Conservation (phyloP, 495 filamentous ascomycete species). For the Trichoderma virens region DNA sequence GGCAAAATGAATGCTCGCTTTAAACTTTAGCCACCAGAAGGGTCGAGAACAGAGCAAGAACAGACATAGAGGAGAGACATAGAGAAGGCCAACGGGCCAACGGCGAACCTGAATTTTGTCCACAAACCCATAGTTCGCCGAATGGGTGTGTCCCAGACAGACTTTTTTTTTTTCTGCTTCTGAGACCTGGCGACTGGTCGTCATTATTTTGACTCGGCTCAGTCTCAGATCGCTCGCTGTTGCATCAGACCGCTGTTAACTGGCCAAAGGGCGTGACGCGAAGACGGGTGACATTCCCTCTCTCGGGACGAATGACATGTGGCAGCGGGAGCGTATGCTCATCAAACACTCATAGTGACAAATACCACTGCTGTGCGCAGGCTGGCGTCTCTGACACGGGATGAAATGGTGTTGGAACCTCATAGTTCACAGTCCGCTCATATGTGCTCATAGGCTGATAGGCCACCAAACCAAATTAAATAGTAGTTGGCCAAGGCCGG, state of each 20-base stretch:
- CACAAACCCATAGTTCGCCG: no score
- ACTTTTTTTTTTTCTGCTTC: background rate
- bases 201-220: background rate
- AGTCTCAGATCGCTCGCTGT: background rate
- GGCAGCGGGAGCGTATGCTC: background rate
- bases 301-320: background rate
- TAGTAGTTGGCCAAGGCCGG: background rate
- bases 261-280: background rate
- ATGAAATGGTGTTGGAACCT: background rate
- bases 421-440: background rate
- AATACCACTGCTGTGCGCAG: background rate
- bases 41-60: no score
- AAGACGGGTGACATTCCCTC: background rate
- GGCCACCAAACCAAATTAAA: background rate
- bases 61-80: no score
- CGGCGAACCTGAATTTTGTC: no score
- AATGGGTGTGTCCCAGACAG: background rate
- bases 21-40: no score
- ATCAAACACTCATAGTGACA: background rate
- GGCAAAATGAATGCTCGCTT: no score
- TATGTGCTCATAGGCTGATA: background rate
- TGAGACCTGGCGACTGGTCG: background rate
- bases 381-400: background rate
- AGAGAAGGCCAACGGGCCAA: no score
- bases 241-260: background rate